Percentiles rank a stretch among this genome's conserved stretches.
Evolutionary conservation across 2,329 filamentous ascomycete genomes (phyloP).

Genomic region (Microsporum audouinii): DNA sequence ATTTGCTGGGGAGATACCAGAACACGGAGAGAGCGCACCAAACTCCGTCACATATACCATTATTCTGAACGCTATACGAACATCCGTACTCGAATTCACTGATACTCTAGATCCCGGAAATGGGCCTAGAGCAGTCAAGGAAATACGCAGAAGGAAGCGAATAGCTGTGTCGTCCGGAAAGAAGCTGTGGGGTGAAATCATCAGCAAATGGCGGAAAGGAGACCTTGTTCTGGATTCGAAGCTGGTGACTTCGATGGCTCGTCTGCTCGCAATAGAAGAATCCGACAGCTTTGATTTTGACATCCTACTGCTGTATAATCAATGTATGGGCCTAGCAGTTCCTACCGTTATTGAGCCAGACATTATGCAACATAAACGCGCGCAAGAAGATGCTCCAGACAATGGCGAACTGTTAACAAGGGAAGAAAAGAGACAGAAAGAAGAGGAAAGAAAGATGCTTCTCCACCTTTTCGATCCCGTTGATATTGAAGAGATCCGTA

Average conservation of each 20-base stretch:
- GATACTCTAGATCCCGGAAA: conserved; percentile 21
- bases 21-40: conserved; percentile 50
- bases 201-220: conserved; percentile 62
- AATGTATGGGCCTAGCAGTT: conserved; percentile 63
- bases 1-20: conserved; percentile 60
- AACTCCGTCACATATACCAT: conserved; percentile 67
- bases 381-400: conserved; percentile 14
- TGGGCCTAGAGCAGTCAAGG: conserved; percentile 11
- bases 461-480: conserved; percentile 27
- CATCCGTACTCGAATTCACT: conserved; percentile 25
- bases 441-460: conserved; percentile 1
- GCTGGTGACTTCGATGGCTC: conserved; percentile 70
- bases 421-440: conserved; percentile 21
- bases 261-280: conserved; percentile 56
- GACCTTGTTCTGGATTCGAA: conserved; percentile 62
- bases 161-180: conserved; percentile 54
- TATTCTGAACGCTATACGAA: conserved; percentile 64
- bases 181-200: conserved; percentile 68
- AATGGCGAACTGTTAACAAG: conserved; percentile 12
- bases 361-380: not conserved
- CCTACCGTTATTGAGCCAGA: conserved; percentile 8
- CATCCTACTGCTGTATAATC: conserved; percentile 62
- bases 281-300: conserved; percentile 54
- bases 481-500: conserved; percentile 9
- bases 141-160: conserved; percentile 20